These are phyloP conservation scores for Astrephomene gubernaculifera DNA, from an alignment of 139 green algal genomes.

Conservation along the genomic window DNA sequence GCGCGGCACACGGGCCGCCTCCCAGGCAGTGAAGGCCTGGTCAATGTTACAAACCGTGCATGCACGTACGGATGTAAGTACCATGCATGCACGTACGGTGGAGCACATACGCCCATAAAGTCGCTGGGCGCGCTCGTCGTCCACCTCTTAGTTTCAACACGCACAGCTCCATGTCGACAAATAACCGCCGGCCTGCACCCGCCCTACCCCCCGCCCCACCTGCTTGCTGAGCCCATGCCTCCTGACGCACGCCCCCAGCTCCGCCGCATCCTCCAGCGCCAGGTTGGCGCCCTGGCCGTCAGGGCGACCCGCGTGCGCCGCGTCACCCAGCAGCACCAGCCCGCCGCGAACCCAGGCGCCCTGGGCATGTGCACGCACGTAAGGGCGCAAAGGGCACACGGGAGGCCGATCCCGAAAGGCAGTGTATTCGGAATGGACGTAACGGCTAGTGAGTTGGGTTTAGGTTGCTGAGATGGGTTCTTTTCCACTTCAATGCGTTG, in stretches of 20 bases:
- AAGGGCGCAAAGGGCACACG: too few species aligned
- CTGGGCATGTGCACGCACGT: too few species aligned
- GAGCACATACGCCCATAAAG: background rate
- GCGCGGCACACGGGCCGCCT: background rate
- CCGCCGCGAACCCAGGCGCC: background rate
- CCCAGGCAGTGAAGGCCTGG: background rate
- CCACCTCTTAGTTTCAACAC: background rate
- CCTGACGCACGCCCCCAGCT: background rate
- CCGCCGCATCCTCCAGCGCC: slow-evolving; percentile 13
- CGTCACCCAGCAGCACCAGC: slow-evolving; percentile 18
- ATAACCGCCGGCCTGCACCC: background rate
- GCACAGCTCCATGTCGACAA: background rate
- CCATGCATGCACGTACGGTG: background rate
- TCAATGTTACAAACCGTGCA: background rate
- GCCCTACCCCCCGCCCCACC: background rate
- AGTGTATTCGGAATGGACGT: too few species aligned
- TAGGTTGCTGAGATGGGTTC: too few species aligned
- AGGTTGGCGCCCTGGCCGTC: slow-evolving; percentile 25
- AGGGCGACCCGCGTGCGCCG: slow-evolving; percentile 1
- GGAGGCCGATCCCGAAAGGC: too few species aligned
- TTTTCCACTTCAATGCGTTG: too few species aligned
- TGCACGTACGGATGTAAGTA: background rate
- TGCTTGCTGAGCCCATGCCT: background rate
- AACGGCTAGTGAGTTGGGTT: too few species aligned
- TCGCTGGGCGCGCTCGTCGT: too few species aligned